phyloP scores from a whole-genome alignment of 2,329 filamentous ascomycete species.

The Cercospora sp. region DNA sequence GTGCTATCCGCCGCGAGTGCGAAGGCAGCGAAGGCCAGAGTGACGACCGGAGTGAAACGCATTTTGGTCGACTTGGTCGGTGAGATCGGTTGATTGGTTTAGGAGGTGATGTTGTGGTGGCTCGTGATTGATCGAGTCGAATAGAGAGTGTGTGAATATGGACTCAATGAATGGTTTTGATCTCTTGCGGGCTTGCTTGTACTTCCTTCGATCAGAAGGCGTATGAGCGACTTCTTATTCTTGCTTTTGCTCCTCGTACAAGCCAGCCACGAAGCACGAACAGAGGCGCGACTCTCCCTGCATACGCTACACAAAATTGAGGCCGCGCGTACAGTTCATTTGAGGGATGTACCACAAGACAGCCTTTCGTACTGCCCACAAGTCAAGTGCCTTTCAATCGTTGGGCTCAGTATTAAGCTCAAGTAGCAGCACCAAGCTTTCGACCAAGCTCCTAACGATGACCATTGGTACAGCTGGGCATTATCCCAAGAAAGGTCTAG shows the following conservation, averaged over 20 bases:
- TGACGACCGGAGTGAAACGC: not conserved
- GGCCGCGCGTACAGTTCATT: not conserved
- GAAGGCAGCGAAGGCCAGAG: slow-evolving; percentile 5
- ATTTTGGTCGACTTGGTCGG: not conserved
- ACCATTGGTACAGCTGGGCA: not conserved
- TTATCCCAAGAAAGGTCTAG: not conserved
- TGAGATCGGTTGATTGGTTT: not conserved
- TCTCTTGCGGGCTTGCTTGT: not conserved
- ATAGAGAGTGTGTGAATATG: no score
- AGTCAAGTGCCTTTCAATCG: not conserved
- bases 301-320: not conserved
- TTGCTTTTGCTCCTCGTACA: not conserved
- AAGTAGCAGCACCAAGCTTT: not conserved
- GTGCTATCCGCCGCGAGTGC: not conserved
- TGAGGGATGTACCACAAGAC: not conserved
- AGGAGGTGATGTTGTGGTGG: not conserved
- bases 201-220: not conserved
- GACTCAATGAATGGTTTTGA: not conserved
- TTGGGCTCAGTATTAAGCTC: not conserved
- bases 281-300: not conserved
- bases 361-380: not conserved
- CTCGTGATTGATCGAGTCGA: not conserved
- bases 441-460: not conserved
- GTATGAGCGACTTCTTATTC: not conserved
- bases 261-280: not conserved